phyloP scores from a whole-genome alignment of 768 basidiomycete species.

The Pisolithus orientalis region DNA sequence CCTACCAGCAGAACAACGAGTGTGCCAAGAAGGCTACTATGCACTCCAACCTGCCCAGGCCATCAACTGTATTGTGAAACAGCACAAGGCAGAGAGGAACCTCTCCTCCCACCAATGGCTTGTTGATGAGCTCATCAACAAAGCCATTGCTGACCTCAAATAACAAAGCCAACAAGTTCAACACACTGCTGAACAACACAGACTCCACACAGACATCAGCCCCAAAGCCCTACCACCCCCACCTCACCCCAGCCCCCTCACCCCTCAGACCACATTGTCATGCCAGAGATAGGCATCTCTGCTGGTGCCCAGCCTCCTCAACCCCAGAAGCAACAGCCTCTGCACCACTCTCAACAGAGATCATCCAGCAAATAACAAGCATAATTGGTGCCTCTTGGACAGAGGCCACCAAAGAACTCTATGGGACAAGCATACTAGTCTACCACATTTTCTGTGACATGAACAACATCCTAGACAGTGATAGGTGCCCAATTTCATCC shows the following conservation, averaged over 20 bases:
- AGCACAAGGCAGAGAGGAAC: background rate
- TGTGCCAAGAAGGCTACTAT: background rate
- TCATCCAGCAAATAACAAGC: background rate
- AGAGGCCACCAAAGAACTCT: conserved; percentile 25
- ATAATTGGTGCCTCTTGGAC: conserved; percentile 26
- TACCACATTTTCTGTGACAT: conserved; percentile 39
- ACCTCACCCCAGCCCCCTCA: conserved; percentile 17
- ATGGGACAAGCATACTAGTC: conserved; percentile 33
- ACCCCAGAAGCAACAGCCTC: background rate
- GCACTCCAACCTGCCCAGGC: background rate
- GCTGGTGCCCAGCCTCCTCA: background rate
- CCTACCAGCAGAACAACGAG: background rate
- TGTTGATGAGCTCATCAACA: too few relatives aligned
- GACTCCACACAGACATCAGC: background rate
- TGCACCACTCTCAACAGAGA: conserved; percentile 10
- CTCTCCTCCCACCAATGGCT: too few relatives aligned
- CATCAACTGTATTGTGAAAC: background rate
- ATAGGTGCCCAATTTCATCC: conserved; percentile 23
- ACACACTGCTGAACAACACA: background rate
- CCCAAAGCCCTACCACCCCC: conserved; percentile 9
- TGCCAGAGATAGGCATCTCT: background rate
- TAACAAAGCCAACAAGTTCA: background rate
- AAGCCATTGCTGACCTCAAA: background rate
- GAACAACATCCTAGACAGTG: conserved; percentile 23
- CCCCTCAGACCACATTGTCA: background rate